Percentiles rank a stretch among this genome's conserved stretches.
phyloP scores from a whole-genome alignment of 352 stramenopile species.

The Phytophthora pini region DNA sequence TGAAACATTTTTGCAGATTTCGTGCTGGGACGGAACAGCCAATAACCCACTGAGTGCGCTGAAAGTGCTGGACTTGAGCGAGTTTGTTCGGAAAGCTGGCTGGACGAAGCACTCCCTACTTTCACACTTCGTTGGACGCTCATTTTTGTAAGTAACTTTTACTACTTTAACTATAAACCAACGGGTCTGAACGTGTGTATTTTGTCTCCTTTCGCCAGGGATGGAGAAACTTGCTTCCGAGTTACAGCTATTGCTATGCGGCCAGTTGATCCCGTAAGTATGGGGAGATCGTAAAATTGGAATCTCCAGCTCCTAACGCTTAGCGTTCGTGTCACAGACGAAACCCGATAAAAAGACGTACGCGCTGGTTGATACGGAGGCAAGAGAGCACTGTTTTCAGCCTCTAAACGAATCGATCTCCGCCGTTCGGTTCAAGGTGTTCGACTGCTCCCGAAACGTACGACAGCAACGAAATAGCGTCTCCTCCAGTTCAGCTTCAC shows the following conservation, averaged over 20 bases:
- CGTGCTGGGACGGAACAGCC: slow-evolving; percentile 63
- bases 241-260: slow-evolving; percentile 57
- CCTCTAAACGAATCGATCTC: slow-evolving; percentile 66
- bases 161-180: background rate
- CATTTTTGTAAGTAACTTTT: slow-evolving; percentile 53
- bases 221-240: slow-evolving; percentile 56
- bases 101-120: slow-evolving; percentile 78
- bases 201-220: slow-evolving; percentile 20
- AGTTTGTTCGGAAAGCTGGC: slow-evolving; percentile 76
- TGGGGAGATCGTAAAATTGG: background rate
- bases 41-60: slow-evolving; percentile 47
- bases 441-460: slow-evolving; percentile 24
- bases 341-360: slow-evolving; percentile 68
- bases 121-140: slow-evolving; percentile 74
- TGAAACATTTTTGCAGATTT: slow-evolving; percentile 47
- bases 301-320: background rate
- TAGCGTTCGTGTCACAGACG: slow-evolving; percentile 31
- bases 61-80: slow-evolving; percentile 73
- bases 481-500: slow-evolving; percentile 6
- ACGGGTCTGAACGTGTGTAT: background rate
- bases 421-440: slow-evolving; percentile 53
- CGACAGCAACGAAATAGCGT: background rate
- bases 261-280: slow-evolving; percentile 46
- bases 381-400: slow-evolving; percentile 49
- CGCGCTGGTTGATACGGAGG: slow-evolving; percentile 59